A percentile compares a stretch with the other conserved stretches of the same genome.
Conservation (phyloP, 192 early-diverging fungal species). For the Linnemannia hyalina region DNA sequence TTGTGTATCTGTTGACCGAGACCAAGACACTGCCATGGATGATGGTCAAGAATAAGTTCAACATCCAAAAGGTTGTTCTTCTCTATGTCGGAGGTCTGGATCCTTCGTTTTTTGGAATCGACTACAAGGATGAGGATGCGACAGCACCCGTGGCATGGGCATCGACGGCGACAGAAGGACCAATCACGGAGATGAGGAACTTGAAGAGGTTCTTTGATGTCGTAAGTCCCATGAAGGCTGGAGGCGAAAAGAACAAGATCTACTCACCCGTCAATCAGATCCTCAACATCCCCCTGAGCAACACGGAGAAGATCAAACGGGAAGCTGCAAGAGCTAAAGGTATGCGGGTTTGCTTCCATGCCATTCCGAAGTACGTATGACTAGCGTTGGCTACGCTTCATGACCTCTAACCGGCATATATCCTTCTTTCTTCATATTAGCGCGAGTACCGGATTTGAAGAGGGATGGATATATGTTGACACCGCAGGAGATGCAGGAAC, state of each 20-base stretch:
- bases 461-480: constrained; percentile 28
- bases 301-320: constrained; percentile 14
- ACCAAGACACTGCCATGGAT: constrained; percentile 49
- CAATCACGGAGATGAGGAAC: constrained; percentile 34
- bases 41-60: constrained; percentile 56
- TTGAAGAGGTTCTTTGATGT: constrained; percentile 36
- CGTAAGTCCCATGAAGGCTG: constrained; percentile 42
- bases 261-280: constrained; percentile 25
- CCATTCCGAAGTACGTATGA: too few relatives aligned
- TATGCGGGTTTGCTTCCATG: not conserved
- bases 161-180: constrained; percentile 12
- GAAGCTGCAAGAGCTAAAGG: constrained; percentile 21
- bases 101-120: constrained; percentile 35
- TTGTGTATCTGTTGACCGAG: constrained; percentile 41
- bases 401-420: not conserved
- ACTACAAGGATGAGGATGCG: constrained; percentile 25
- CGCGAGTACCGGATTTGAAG: not conserved
- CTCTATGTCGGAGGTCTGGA: constrained; percentile 43
- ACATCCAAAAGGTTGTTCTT: constrained; percentile 42
- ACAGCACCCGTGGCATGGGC: constrained; percentile 29
- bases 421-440: not conserved
- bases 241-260: constrained; percentile 40
- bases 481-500: constrained; percentile 19
- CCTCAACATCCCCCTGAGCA: constrained; percentile 36
- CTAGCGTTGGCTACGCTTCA: not conserved